phyloP scores from a whole-genome alignment of 306 rosid species.

The Datisca glomerata region DNA sequence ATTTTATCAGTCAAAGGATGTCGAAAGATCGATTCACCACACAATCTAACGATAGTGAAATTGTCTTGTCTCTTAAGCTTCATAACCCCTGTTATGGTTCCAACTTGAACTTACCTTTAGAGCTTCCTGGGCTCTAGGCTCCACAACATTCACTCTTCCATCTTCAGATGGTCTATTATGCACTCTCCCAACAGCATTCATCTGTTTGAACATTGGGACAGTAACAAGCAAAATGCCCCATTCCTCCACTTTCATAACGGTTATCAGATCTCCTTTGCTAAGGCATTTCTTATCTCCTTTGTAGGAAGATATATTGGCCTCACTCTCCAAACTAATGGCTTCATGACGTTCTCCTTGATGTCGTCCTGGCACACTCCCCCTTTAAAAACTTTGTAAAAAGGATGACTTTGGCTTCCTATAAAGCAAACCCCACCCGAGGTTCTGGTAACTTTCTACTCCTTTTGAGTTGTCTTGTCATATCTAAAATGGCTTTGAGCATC shows the following conservation, averaged over 20 bases:
- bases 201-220: no score
- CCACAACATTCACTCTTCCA: slow-evolving; percentile 4
- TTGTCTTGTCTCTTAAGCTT: slow-evolving; percentile 1
- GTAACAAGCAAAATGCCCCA: no score
- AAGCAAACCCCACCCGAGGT: no score
- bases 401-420: no score
- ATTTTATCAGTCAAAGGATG: no score
- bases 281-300: not conserved
- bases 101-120: not conserved
- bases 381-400: not conserved
- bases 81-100: no score
- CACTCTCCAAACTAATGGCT: not conserved
- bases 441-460: not conserved
- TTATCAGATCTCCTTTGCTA: not conserved
- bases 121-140: not conserved
- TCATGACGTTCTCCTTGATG: no score
- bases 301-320: not conserved
- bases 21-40: no score
- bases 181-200: not conserved
- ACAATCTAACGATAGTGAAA: not conserved
- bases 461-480: not conserved
- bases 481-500: no score
- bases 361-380: not conserved
- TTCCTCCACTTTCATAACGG: not conserved
- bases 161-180: not conserved